Base-by-base conservation (phyloP, 805 yeast genomes). In the Wickerhamiella spandovensis region DNA sequence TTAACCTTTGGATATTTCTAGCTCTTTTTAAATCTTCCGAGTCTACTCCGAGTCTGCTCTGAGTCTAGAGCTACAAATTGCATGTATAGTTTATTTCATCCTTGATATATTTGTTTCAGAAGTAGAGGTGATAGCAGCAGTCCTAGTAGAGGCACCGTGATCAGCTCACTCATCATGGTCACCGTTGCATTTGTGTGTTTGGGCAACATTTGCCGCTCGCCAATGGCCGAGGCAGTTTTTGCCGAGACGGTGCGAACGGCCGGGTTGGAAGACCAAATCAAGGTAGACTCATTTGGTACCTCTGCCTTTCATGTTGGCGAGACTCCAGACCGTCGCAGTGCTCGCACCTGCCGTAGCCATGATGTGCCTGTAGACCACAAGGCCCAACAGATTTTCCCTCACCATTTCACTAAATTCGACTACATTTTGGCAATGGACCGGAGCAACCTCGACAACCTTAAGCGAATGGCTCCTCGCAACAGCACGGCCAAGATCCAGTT, bases 151-250 rank as follows among this genome's bases (percentile, higher is more conserved):
- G n/a, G n/a, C n/a, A n/a, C n/a, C 9, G 10, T 10, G 30, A 10
- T 25, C 30, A 25, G 30, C 30, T 25, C 30, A 35, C 39, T 35
- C 39, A 35, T 35, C 10, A 50, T 38, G 48, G 56, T 56, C 8
- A 50, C 83, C 1, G 94, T 89, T 10, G 96, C 94, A 0, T 88
- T 89, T 63, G 90, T 88, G 0, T 89, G 97, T 61, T 71, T 87
- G 23, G 97, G 97, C 3, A 89, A 89, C 65, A 85, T 85, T 82
- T 88, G 97, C 62, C 89, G 97, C 46, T 87, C 96, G 1, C 97
- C 97, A 13, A 90, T 89, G 97, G 97, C 97, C 0, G 97, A 90
- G 67, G 96, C 96, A 0, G 85, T 88, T 1, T 87, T 89, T 67
- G 72, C 71, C 46, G 78, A 84, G 52, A 69, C 70, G 15, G 94